Evolutionary conservation across 2,329 filamentous ascomycete genomes (phyloP).

Genomic region (Hortaea werneckii): DNA sequence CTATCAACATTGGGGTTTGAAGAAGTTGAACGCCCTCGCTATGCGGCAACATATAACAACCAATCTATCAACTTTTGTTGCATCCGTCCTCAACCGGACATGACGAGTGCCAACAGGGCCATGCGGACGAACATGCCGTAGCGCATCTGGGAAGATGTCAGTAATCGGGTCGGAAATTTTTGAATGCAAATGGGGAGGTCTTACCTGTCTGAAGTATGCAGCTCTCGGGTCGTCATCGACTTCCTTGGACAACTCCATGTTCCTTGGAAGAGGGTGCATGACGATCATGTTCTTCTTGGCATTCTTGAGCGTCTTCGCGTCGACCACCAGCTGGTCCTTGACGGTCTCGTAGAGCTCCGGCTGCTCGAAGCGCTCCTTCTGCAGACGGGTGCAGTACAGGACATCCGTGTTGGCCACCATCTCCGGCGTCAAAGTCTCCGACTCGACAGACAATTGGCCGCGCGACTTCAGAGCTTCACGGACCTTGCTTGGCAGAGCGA

Average conservation of each 20-base stretch:
- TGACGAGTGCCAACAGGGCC: slow-evolving; percentile 88
- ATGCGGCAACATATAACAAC: too few species aligned
- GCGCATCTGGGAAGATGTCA: slow-evolving; percentile 58
- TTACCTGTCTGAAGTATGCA: slow-evolving; percentile 97
- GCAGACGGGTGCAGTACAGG: slow-evolving; percentile 91
- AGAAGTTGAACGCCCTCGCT: too few species aligned
- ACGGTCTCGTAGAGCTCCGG: slow-evolving; percentile 71
- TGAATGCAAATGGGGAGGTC: slow-evolving; percentile 27
- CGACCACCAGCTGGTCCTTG: slow-evolving; percentile 80
- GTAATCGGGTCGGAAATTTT: slow-evolving; percentile 31
- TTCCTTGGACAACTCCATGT: slow-evolving; percentile 87
- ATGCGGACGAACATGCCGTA: slow-evolving; percentile 97
- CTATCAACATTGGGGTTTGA: too few species aligned
- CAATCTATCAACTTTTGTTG: background rate
- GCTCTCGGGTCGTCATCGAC: slow-evolving; percentile 95
- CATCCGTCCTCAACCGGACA: slow-evolving; percentile 36
- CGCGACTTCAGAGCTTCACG: slow-evolving; percentile 60
- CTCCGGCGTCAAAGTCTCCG: slow-evolving; percentile 70
- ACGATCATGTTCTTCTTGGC: slow-evolving; percentile 91
- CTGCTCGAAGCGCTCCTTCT: slow-evolving; percentile 90
- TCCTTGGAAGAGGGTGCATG: slow-evolving; percentile 89
- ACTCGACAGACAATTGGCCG: slow-evolving; percentile 68
- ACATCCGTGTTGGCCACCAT: slow-evolving; percentile 82
- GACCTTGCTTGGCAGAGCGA: slow-evolving; percentile 67
- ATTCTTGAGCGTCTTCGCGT: slow-evolving; percentile 80